Percentiles rank a stretch among this genome's conserved stretches.
These are phyloP conservation scores for Ogataea pignaliae DNA, from an alignment of 805 yeast genomes.

Conservation along the genomic window DNA sequence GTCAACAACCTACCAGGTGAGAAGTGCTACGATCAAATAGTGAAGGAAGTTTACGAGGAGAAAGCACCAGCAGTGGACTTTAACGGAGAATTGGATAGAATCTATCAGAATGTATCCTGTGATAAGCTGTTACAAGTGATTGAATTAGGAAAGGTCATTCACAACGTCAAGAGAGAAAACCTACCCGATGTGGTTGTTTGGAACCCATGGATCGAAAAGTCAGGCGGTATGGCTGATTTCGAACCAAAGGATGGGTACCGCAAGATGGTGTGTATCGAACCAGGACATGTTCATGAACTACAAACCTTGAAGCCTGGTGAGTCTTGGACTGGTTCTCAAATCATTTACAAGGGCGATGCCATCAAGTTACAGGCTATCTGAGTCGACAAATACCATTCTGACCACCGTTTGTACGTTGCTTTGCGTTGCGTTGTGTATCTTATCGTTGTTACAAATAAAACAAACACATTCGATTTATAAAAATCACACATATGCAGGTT, in stretches of 20 bases:
- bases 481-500: no score
- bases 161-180: constrained; percentile 60
- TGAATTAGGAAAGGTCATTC: constrained; percentile 64
- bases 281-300: constrained; percentile 80
- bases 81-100: constrained; percentile 78
- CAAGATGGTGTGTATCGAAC: constrained; percentile 91
- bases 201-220: constrained; percentile 93
- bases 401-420: no score
- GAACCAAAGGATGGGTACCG: constrained; percentile 79
- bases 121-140: constrained; percentile 62
- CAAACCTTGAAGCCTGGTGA: constrained; percentile 62
- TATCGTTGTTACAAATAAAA: no score
- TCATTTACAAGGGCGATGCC: constrained; percentile 51
- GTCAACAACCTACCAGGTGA: constrained; percentile 78
- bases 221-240: constrained; percentile 84
- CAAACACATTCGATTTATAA: no score
- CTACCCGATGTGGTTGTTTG: constrained; percentile 76
- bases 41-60: constrained; percentile 57
- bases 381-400: neutral
- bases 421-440: no score
- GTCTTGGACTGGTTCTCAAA: constrained; percentile 72
- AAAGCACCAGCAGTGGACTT: constrained; percentile 72
- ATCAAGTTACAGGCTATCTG: constrained; percentile 54
- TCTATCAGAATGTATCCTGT: constrained; percentile 60
- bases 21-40: constrained; percentile 69